Evolutionary conservation across 495 filamentous ascomycete genomes (phyloP), one percentile per base, ranked within the genome.

Genomic region (Astrothelium subdiscretum): DNA sequence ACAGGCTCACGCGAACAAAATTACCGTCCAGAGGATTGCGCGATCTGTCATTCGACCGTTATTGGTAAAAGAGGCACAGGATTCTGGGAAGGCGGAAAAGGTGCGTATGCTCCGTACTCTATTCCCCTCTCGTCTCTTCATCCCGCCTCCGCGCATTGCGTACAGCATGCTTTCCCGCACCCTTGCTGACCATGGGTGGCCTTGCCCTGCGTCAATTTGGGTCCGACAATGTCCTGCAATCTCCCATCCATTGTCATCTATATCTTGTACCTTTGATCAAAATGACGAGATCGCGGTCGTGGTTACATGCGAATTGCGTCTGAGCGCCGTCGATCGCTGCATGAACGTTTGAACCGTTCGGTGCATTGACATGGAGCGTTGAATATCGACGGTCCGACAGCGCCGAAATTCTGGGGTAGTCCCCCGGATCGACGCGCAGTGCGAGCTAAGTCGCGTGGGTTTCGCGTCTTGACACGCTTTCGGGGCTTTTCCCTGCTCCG

Each of bases 41-140:
- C 76, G 0, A 83, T 91, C 58, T 96, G 91, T 70, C 87, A 83
- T 64, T 75, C 85, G n/a, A 79, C 76, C 24, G 79, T 96, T 1
- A 78, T 90, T n/a, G 85, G 88, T 4, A 84, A 82, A 65, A 77
- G 75, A 27, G 87, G 87, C 0, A 83, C 77, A 62, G 91, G 90
- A 8, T 96, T 89, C 71, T 96, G 91, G 91, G 91, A 96, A 75
- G 91, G 91, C 18, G 91, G 91, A 1, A 91, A 89, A 71, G 90
- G 90, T 65, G 63, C 60, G 67, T 61, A 54, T 29, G 20, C 35
- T 15, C 5, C n/a, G 13, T 18, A 48, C 13, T 15, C 20, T 12
- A 15, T 20, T 22, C 10, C 43, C 12, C n/a, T 20, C 5, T 48
- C 35, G 8, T 6, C 35, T 38, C 35, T 15, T 6, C 15, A 6